These are phyloP conservation scores for Mycena citricolor DNA, from an alignment of 1,284 basidiomycete species.

Conservation along the genomic window DNA sequence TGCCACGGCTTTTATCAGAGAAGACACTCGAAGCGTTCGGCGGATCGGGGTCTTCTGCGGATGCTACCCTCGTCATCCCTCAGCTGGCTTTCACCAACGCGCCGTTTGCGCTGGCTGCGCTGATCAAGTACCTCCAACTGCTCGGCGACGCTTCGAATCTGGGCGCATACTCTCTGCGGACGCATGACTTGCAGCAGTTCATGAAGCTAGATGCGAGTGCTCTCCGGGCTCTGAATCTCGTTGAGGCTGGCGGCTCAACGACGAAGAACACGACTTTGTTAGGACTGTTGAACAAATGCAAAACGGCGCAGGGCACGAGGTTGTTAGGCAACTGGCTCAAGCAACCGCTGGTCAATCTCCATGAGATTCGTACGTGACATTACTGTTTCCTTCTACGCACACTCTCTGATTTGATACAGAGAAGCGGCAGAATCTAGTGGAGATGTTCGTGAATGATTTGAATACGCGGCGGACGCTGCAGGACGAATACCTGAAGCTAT, in stretches of 20 bases:
- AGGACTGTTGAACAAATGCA: constrained; percentile 92
- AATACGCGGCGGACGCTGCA: constrained; percentile 73
- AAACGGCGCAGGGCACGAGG: constrained; percentile 94
- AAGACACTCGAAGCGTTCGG: constrained; percentile 23
- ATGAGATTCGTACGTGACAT: constrained; percentile 89
- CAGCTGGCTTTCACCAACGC: constrained; percentile 81
- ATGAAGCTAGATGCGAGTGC: constrained; percentile 97
- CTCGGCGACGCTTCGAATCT: constrained; percentile 83
- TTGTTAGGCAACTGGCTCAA: constrained; percentile 93
- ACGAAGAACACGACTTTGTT: constrained; percentile 86
- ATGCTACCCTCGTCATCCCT: constrained; percentile 46
- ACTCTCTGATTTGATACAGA: constrained; percentile 40
- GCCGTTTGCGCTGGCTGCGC: constrained; percentile 78
- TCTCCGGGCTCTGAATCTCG: constrained; percentile 85
- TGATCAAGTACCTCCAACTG: constrained; percentile 83
- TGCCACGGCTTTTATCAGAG: constrained; percentile 71
- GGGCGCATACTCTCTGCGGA: constrained; percentile 77
- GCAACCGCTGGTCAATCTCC: constrained; percentile 92
- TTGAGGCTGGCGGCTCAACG: constrained; percentile 59
- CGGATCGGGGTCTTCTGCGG: constrained; percentile 46
- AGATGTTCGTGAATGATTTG: constrained; percentile 82
- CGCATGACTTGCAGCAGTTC: constrained; percentile 91
- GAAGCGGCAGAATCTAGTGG: constrained; percentile 85
- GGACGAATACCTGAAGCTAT: constrained; percentile 84
- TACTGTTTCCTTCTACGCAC: constrained; percentile 11